phyloP scores from a whole-genome alignment of 2,329 filamentous ascomycete species.

The Aureobasidium zeae region DNA sequence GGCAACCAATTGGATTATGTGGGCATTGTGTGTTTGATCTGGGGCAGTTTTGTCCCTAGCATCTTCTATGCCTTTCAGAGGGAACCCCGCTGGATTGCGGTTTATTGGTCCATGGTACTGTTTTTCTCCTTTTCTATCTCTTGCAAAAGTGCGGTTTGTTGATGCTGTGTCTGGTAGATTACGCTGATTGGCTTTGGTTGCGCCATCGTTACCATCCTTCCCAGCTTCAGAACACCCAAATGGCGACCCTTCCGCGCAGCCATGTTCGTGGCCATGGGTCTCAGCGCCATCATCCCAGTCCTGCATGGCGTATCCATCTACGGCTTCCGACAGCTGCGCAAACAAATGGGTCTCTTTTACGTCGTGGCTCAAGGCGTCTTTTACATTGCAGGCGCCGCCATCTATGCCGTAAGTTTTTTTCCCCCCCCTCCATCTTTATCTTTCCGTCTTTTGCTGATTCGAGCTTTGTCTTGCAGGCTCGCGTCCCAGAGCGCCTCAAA shows the following conservation, averaged over 20 bases:
- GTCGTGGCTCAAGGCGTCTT: slow-evolving; percentile 68
- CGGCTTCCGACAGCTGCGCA: slow-evolving; percentile 55
- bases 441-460: not conserved
- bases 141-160: not conserved
- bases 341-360: slow-evolving; percentile 72
- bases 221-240: slow-evolving; percentile 70
- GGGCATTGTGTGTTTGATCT: slow-evolving; percentile 84
- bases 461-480: slow-evolving; percentile 40
- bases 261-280: slow-evolving; percentile 83
- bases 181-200: slow-evolving; percentile 68
- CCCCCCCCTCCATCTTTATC: no score
- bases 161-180: slow-evolving; percentile 52
- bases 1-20: slow-evolving; percentile 93
- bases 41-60: slow-evolving; percentile 81
- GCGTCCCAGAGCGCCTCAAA: slow-evolving; percentile 70
- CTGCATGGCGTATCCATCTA: slow-evolving; percentile 63
- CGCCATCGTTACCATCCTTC: slow-evolving; percentile 64
- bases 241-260: slow-evolving; percentile 77
- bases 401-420: slow-evolving; percentile 70
- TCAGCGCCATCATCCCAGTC: slow-evolving; percentile 75
- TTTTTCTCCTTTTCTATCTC: slow-evolving; percentile 20
- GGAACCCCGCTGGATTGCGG: slow-evolving; percentile 51
- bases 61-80: slow-evolving; percentile 82
- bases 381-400: slow-evolving; percentile 74
- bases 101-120: slow-evolving; percentile 70